Conservation (phyloP, 1,284 basidiomycete genomes). For the Wolfiporia cocos region DNA sequence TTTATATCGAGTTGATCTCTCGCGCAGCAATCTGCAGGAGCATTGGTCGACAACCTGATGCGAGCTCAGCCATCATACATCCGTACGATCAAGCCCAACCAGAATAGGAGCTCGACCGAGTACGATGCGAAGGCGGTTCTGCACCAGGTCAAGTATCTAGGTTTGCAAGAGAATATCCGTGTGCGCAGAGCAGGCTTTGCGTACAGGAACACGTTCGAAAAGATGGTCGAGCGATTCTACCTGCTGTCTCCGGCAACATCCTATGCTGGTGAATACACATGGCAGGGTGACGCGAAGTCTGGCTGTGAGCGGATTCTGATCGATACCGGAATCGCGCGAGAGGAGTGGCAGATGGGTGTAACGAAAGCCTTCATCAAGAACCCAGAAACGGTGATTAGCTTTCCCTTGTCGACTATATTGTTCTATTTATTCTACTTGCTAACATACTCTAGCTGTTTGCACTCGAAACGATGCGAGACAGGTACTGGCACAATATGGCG, state of each 20-base stretch:
- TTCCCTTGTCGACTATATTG: no score
- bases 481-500: conserved; percentile 99
- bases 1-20: neutral
- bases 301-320: conserved; percentile 92
- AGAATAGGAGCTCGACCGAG: conserved; percentile 90
- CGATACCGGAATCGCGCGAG: conserved; percentile 92
- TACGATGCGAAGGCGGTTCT: conserved; percentile 94
- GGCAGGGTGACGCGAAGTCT: conserved; percentile 86
- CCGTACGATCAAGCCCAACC: conserved; percentile 98
- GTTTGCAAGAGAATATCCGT: conserved; percentile 97
- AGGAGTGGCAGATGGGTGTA: conserved; percentile 99
- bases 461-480: conserved; percentile 96
- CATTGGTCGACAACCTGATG: conserved; percentile 95
- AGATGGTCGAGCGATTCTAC: conserved; percentile 98
- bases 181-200: conserved; percentile 97
- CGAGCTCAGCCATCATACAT: conserved; percentile 97
- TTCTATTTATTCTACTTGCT: no score
- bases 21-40: conserved; percentile 76
- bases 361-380: conserved; percentile 99
- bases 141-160: conserved; percentile 99
- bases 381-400: conserved; percentile 79
- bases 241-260: conserved; percentile 92
- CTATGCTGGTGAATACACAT: conserved; percentile 98
- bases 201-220: conserved; percentile 96
- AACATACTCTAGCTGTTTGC: conserved; percentile 88